Conservation (phyloP, 164 flowering plant species). For the Liriodendron chinense region DNA sequence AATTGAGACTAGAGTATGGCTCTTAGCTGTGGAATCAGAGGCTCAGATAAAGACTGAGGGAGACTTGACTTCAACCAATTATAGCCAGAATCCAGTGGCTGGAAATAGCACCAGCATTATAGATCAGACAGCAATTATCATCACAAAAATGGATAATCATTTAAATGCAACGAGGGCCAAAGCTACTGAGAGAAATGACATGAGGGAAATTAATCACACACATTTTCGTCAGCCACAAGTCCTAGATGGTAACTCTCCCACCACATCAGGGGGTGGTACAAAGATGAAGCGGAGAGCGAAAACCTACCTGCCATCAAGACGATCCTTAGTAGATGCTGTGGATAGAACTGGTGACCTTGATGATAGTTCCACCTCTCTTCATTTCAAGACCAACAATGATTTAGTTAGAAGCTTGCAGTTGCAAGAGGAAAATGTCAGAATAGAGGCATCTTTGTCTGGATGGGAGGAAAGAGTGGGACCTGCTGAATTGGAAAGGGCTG, state of each 20-base stretch:
- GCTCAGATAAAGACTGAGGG: constrained; percentile 73
- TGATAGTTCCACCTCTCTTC: constrained; percentile 30
- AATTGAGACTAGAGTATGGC: constrained; percentile 99
- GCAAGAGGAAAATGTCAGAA: constrained; percentile 54
- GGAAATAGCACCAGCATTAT: constrained; percentile 60
- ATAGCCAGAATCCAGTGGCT: constrained; percentile 31
- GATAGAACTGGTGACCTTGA: constrained; percentile 58
- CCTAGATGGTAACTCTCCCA: constrained; percentile 37
- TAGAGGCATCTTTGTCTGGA: constrained; percentile 68
- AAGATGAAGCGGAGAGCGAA: constrained; percentile 79
- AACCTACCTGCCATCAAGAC: constrained; percentile 48
- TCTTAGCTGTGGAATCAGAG: constrained; percentile 96
- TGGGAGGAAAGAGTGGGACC: constrained; percentile 97
- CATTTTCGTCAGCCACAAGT: constrained; percentile 36
- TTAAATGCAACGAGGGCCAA: constrained; percentile 44
- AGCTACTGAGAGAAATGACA: constrained; percentile 50
- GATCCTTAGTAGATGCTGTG: constrained; percentile 39
- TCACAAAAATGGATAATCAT: constrained; percentile 87
- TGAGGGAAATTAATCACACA: constrained; percentile 44
- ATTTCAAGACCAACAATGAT: constrained; percentile 34
- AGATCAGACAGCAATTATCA: constrained; percentile 74
- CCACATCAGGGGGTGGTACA: constrained; percentile 34
- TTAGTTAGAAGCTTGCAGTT: constrained; percentile 23
- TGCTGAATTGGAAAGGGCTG: constrained; percentile 91
- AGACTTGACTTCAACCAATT: constrained; percentile 33